Evolutionary conservation across 352 stramenopile species (phyloP).

Genomic region (Phytophthora sojae): DNA sequence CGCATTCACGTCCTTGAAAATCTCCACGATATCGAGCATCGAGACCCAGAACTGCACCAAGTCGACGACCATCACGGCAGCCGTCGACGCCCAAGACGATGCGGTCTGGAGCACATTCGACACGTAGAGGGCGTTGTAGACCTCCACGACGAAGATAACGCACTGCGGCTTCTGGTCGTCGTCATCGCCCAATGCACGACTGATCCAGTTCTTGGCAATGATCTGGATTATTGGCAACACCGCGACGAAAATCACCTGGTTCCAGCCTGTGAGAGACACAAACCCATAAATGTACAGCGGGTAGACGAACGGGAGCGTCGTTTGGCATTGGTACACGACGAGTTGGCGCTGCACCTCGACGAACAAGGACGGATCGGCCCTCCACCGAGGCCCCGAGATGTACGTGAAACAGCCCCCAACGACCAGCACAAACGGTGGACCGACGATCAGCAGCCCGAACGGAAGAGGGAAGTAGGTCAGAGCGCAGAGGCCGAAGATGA

Average conservation of each 20-base stretch:
- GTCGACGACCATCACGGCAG: slow-evolving; percentile 43
- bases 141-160: slow-evolving; percentile 57
- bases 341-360: slow-evolving; percentile 27
- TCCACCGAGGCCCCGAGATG: slow-evolving; percentile 22
- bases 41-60: slow-evolving; percentile 39
- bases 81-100: slow-evolving; percentile 30
- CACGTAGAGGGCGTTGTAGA: slow-evolving; percentile 58
- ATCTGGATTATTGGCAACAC: slow-evolving; percentile 55
- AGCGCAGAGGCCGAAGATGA: slow-evolving; percentile 16
- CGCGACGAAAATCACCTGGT: slow-evolving; percentile 43
- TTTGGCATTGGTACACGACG: slow-evolving; percentile 23
- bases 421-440: slow-evolving; percentile 17
- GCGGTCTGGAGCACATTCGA: slow-evolving; percentile 49
- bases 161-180: slow-evolving; percentile 45
- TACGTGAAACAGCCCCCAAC: slow-evolving; percentile 21
- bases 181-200: slow-evolving; percentile 13
- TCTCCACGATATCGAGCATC: slow-evolving; percentile 31
- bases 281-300: slow-evolving; percentile 47
- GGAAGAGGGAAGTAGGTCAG: slow-evolving; percentile 47
- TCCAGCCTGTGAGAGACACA: slow-evolving; percentile 17
- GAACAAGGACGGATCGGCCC: slow-evolving; percentile 12
- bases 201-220: slow-evolving; percentile 48
- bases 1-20: slow-evolving; percentile 11
- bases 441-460: slow-evolving; percentile 44
- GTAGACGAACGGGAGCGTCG: slow-evolving; percentile 44